Evolutionary conservation across 1,139 yeast genomes (phyloP), one percentile per base, ranked within the genome.

Genomic region (Diutina scorzettiae): DNA sequence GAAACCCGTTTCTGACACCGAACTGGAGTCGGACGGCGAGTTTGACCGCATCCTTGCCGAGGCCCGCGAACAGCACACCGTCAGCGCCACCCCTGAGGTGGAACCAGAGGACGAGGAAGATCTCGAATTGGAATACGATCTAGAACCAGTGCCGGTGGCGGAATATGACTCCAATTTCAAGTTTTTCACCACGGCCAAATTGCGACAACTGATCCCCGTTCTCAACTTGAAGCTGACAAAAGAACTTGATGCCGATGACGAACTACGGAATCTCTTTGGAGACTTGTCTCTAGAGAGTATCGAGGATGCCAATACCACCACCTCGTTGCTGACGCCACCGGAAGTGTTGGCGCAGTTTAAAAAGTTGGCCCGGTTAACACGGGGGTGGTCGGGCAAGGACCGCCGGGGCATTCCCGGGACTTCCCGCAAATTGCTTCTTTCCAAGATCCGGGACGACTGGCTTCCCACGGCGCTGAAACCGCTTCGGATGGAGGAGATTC

Each of bases 311-410:
- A 84, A 81, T 49, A 71, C 82, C 6, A 66, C 79, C 4, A 63
- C 79, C 1, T 66, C 80, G 1, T 54, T 72, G 27, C 76, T 81
- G 25, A 69, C 76, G 1, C 69, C 82, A 0, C 87, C 87, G 1
- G 87, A 81, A 48, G 70, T 77, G 11, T 59, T 81, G 45, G 74
- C 69, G 43, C 85, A 78, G 51, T 75, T 79, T 49, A 79, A 76
- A 50, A 69, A 72, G 47, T 49, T 81, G 48, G 77, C 81, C 9
- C 69, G 77, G 45, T 59, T 80, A 23, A 76, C 83, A 1, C 69
- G 84, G 50, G 86, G 86, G 18, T 85, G 94, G 93, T 81, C 87
- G 41, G 94, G 95, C 0, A 74, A 76, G 49, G 94, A 84, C 53
- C 76, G 80, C 45, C 61, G 81, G 42, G 64, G 77, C 11, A 74